Base-by-base conservation (phyloP, 2,329 filamentous ascomycete species). In the Colletotrichum incanum region DNA sequence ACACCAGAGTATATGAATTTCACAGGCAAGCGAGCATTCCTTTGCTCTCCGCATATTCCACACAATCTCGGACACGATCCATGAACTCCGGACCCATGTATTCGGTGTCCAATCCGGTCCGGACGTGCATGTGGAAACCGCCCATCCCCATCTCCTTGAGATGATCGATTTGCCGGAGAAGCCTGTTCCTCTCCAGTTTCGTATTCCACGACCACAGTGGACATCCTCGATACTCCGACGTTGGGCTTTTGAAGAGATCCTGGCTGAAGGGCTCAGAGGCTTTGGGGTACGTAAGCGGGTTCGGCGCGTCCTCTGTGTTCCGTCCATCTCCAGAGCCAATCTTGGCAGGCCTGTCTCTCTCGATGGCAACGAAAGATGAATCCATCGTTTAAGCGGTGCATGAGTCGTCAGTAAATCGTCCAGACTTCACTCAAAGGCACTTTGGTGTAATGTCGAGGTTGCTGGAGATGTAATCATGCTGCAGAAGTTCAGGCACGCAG, bases 71-170 rank as follows among this genome's bases (percentile, higher is more conserved):
- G 2, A 80, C 76, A 18, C 76, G 70, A 56, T 78, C 74, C 77
- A 80, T 78, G 59, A 78, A 80, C 61, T 81, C 79, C 26, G 72
- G 50, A n/a, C 78, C 78, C 73, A 80, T 74, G 50, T 80, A 79
- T 31, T 77, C 76, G 9, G 79, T 81, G 56, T 80, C 79, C 18
- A 81, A 76, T 2, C 79, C 79, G 3, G 75, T 77, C 20, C 79
- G 74, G 20, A 77, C 76, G 72, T 80, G 78, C 74, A 80, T 80
- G 39, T 78, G 77, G 50, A 80, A 80, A 3, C 79, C 79, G 4
- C 79, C 79, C 67, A 80, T 73, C 3, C 79, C 79, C 79, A 81
- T 80, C 12, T 77, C 76, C 20, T 70, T 50, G 23, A 80, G 76
- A 65, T 76, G 59, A 61, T 80, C 77, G 39, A 81, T 79, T 60